These are phyloP conservation scores for Phytophthora melonis DNA, from an alignment of 352 stramenopile genomes.

Conservation along the genomic window DNA sequence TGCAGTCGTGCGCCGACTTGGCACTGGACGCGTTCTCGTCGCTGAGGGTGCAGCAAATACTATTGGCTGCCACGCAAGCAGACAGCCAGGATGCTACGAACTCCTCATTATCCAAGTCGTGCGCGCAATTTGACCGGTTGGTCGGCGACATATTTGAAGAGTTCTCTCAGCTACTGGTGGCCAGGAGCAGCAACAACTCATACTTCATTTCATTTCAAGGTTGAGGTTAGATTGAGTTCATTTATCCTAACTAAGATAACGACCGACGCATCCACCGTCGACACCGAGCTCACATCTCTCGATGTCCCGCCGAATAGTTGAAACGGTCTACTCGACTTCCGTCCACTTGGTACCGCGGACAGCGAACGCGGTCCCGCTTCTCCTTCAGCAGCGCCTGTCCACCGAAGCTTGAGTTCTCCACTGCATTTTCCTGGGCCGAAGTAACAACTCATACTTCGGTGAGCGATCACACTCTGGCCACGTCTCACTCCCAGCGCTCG, in stretches of 20 bases:
- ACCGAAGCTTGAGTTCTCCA: too few species aligned
- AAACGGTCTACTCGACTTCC: too few species aligned
- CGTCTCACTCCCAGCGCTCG: background rate
- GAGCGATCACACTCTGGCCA: background rate
- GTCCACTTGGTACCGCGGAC: too few species aligned
- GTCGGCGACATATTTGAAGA: background rate
- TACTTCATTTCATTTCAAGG: too few species aligned
- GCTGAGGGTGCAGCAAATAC: background rate
- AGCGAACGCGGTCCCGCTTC: too few species aligned
- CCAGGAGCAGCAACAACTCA: background rate
- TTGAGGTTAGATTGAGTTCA: too few species aligned
- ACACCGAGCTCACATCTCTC: too few species aligned
- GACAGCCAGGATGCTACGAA: background rate
- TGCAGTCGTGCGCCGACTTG: background rate
- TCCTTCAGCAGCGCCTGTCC: too few species aligned
- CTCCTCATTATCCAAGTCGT: background rate
- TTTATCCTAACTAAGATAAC: too few species aligned
- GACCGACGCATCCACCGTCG: too few species aligned
- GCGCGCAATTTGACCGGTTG: background rate
- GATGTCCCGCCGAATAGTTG: too few species aligned
- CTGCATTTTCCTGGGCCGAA: too few species aligned
- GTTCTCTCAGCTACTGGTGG: background rate
- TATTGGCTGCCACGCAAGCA: background rate
- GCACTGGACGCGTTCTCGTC: background rate
- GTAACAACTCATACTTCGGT: background rate